Conservation (phyloP, 352 stramenopile species). For the Albugo laibachii region DNA sequence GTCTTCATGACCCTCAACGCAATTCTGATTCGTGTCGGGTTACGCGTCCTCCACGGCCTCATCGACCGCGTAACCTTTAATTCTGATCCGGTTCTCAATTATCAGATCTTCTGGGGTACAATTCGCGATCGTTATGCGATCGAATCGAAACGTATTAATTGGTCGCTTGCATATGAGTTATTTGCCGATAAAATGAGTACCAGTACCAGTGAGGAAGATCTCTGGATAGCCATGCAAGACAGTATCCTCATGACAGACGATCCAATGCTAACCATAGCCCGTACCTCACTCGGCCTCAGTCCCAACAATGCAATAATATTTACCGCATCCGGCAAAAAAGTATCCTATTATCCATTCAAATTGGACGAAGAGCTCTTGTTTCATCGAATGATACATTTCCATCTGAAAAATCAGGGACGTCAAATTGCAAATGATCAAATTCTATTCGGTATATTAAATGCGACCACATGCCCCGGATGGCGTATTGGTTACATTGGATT, state of each 20-base stretch:
- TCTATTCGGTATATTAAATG: conserved; percentile 46
- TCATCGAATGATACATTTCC: conserved; percentile 23
- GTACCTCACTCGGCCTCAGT: conserved; percentile 10
- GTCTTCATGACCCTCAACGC: conserved; percentile 58
- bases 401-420: conserved; percentile 30
- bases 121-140: conserved; percentile 56
- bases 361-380: conserved; percentile 19
- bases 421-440: conserved; percentile 36
- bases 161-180: conserved; percentile 42
- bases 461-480: conserved; percentile 49
- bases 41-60: conserved; percentile 38
- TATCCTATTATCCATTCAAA: conserved; percentile 6
- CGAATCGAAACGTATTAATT: conserved; percentile 25
- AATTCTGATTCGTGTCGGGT: conserved; percentile 40
- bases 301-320: conserved; percentile 7
- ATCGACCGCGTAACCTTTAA: conserved; percentile 52
- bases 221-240: conserved; percentile 61
- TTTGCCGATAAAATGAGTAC: conserved; percentile 42
- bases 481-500: conserved; percentile 59
- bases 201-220: conserved; percentile 48
- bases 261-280: conserved; percentile 15
- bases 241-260: conserved; percentile 54
- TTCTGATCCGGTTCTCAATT: conserved; percentile 40
- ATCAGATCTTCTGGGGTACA: conserved; percentile 42
- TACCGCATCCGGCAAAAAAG: not conserved